phyloP scores from a whole-genome alignment of 2,329 filamentous ascomycete genomes.

The Microdochium paspali region DNA sequence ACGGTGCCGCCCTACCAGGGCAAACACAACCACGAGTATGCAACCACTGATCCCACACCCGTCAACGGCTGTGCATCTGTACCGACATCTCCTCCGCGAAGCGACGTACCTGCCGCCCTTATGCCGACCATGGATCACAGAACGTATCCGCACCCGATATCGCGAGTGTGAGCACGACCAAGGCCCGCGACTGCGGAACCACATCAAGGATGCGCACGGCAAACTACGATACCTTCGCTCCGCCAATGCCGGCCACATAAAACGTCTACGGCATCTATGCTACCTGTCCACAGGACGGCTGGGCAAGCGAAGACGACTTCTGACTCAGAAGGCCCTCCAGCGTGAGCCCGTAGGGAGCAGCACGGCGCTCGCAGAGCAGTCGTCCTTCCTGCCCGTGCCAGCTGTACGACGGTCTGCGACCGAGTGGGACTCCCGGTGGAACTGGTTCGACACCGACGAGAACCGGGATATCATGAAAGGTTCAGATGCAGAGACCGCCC shows the following conservation, averaged over 20 bases:
- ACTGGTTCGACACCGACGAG: too few species aligned
- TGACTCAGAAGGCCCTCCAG: constrained; percentile 30
- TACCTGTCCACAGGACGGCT: constrained; percentile 40
- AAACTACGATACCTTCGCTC: constrained; percentile 39
- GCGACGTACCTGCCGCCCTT: constrained; percentile 47
- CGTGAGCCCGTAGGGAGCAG: constrained; percentile 27
- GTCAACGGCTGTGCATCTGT: constrained; percentile 32
- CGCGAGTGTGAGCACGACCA: constrained; percentile 23
- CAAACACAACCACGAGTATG: too few species aligned
- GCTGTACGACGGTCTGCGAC: too few species aligned
- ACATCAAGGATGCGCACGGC: constrained; percentile 29
- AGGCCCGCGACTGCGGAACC: constrained; percentile 6
- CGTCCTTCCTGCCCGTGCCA: too few species aligned
- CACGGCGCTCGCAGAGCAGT: constrained; percentile 24
- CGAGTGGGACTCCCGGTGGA: too few species aligned
- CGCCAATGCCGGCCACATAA: constrained; percentile 39
- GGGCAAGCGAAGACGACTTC: constrained; percentile 39
- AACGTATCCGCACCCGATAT: constrained; percentile 36
- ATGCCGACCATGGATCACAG: constrained; percentile 32
- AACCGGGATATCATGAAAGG: too few species aligned
- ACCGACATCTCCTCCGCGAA: constrained; percentile 52
- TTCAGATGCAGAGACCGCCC: too few species aligned
- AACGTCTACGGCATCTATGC: constrained; percentile 37
- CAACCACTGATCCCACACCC: constrained; percentile 24
- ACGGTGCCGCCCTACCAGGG: too few species aligned